Evolutionary conservation across 208 protist species (phyloP), one percentile per base, ranked within the genome.

Genomic region (Naegleria gruberi): DNA sequence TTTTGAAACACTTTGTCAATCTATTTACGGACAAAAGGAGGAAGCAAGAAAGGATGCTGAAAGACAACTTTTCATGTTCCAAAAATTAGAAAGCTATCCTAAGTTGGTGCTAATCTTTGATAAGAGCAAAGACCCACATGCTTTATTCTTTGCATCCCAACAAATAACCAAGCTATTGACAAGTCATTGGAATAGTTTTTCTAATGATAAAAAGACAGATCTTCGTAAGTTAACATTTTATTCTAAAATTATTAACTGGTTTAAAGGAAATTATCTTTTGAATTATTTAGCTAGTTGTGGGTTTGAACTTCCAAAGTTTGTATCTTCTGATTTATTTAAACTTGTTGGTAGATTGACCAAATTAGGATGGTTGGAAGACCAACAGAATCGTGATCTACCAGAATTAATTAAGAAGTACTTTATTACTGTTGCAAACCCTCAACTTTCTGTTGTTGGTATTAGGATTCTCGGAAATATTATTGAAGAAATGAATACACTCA

Each of bases 281-380:
- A 55, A 19, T 51, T 87, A 55, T 55, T 5, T 87, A 8, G 83
- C n/a, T 40, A 46, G 55, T 19, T 23, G 6, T 40, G 83, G 43
- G 6, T 8, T 23, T 45, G 42, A 55, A 41, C 0, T 55, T 55
- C 83, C 83, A n/a, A 34, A 46, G 12, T 55, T 55, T 87, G 44
- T 55, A 41, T 45, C 41, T 45, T 34, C 17, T 45, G 15, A 3
- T 37, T 44, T 92, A 44, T 34, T 92, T 5, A 26, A 77, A 37
- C 37, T 92, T 0, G 19, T 92, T 10, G 87, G 91, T 65, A 44
- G 91, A 45, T 40, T 92, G 17, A 92, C 91, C 42, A 91, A 92
- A 46, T 46, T 92, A 8, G 91, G 91, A 19, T 92, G 91, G 91
- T 42, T 92, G 19, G 91, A 92, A 57, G 57, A 92, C n/a, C 45